Conservation (phyloP, 305 asterid genomes). For the Coffea humblotiana region DNA sequence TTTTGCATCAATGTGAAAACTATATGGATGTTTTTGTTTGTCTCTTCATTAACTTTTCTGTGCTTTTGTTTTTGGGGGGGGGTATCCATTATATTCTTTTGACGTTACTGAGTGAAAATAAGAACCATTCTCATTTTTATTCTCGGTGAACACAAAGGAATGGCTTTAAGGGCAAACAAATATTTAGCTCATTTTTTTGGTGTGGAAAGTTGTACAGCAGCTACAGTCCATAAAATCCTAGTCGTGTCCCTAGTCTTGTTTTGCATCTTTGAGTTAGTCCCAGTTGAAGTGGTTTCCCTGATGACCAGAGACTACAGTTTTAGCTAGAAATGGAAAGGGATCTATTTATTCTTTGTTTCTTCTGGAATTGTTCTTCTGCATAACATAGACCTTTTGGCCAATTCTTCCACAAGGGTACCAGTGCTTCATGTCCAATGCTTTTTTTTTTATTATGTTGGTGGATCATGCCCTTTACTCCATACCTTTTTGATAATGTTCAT, state of each 20-base stretch:
- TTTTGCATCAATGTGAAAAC: not conserved
- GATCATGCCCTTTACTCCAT: no score
- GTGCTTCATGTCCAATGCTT: not conserved
- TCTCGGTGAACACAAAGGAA: not conserved
- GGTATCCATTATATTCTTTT: not conserved
- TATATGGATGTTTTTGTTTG: not conserved
- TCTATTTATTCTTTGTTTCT: not conserved
- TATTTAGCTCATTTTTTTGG: not conserved
- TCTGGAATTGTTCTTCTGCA: not conserved
- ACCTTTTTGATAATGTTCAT: not conserved
- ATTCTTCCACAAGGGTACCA: not conserved
- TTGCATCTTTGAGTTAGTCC: not conserved
- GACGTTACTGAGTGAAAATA: not conserved
- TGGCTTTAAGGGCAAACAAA: not conserved
- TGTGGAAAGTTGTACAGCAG: not conserved
- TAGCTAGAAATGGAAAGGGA: not conserved
- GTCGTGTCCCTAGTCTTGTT: not conserved
- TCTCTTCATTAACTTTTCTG: not conserved
- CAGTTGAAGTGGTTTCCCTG: not conserved
- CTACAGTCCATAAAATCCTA: not conserved
- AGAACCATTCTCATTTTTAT: not conserved
- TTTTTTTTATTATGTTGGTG: not conserved
- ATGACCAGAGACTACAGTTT: not conserved
- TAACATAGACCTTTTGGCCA: not conserved
- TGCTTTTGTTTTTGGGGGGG: no score